Conservation (phyloP, 345 rosid genomes). For the Hypericum androsaemum region DNA sequence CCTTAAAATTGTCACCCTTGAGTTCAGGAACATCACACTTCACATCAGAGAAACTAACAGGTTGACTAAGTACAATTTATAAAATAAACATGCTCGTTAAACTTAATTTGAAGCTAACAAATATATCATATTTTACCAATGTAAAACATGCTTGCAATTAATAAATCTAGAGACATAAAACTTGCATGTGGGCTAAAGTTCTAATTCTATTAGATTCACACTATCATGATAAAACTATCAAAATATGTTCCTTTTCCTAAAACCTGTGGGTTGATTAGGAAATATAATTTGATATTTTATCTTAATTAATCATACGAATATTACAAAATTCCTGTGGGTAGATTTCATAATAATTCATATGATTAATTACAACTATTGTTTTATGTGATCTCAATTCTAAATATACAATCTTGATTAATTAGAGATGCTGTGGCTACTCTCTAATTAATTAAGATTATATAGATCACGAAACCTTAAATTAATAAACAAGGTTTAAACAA, state of each 20-base stretch:
- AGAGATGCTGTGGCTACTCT: not conserved
- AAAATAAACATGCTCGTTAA: too few species aligned
- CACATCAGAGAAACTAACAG: not conserved
- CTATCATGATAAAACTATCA: not conserved
- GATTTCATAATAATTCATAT: not conserved
- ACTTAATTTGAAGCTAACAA: too few species aligned
- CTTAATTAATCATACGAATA: too few species aligned
- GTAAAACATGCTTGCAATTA: not conserved
- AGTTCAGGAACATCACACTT: not conserved
- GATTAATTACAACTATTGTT: not conserved
- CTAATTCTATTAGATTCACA: not conserved
- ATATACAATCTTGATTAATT: not conserved
- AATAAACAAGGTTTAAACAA: too few species aligned
- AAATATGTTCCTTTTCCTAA: not conserved
- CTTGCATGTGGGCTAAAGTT: not conserved
- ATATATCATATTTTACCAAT: not conserved
- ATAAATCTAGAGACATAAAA: not conserved
- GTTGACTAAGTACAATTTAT: too few species aligned
- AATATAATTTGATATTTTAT: not conserved
- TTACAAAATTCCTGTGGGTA: too few species aligned
- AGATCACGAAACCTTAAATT: not conserved
- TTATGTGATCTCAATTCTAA: not conserved
- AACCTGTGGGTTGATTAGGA: not conserved
- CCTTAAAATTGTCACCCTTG: not conserved
- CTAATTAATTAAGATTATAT: not conserved